phyloP scores from a whole-genome alignment of 140 eudicot species.

The Bidens hawaiensis region DNA sequence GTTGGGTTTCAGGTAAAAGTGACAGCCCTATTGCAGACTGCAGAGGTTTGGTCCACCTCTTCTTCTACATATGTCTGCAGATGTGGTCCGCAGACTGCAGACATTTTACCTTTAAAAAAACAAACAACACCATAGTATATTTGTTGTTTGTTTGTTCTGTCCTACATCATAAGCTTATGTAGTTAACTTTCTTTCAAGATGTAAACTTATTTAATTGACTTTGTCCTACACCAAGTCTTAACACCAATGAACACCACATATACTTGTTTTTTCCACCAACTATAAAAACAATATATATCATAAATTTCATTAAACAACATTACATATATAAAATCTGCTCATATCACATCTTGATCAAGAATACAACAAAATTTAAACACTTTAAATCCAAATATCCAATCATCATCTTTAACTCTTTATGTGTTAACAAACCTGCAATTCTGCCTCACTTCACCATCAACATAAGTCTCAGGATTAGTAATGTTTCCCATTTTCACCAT shows the following conservation, averaged over 20 bases:
- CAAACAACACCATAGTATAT: too few species aligned
- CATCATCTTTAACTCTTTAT: slow-evolving; percentile 25
- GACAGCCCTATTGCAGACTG: too few species aligned
- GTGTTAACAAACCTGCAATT: slow-evolving; percentile 80
- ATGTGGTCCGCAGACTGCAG: too few species aligned
- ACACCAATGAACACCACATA: background rate
- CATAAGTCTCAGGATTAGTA: slow-evolving; percentile 54
- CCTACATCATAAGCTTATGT: too few species aligned
- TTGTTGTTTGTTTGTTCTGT: too few species aligned
- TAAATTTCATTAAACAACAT: background rate
- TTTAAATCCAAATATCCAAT: background rate
- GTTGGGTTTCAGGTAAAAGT: too few species aligned
- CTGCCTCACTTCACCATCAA: slow-evolving; percentile 78
- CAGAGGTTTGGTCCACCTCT: too few species aligned
- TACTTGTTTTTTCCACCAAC: background rate
- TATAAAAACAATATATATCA: background rate
- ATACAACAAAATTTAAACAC: slow-evolving; percentile 16
- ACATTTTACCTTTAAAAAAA: too few species aligned
- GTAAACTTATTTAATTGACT: too few species aligned
- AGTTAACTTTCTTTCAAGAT: too few species aligned
- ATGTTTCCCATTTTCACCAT: slow-evolving; percentile 90
- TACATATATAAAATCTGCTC: background rate
- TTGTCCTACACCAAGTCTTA: background rate
- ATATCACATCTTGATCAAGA: slow-evolving; percentile 23
- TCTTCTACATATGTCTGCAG: too few species aligned